Evolutionary conservation across 2,329 filamentous ascomycete genomes (phyloP).

Genomic region (Blastomyces gilchristii): DNA sequence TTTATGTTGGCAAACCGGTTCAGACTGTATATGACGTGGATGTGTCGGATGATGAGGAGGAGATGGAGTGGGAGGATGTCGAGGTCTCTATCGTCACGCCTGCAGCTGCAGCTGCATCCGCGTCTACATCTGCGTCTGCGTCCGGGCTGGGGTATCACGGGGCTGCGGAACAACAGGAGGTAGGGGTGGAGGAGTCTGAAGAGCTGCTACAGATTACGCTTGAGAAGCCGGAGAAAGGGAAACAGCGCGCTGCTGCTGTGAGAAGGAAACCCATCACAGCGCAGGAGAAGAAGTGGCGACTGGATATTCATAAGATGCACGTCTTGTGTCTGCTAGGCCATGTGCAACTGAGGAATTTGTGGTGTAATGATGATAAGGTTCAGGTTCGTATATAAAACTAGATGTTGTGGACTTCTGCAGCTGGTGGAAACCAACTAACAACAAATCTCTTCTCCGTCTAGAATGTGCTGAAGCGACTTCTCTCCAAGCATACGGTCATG

Average conservation of each 20-base stretch:
- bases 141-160: not conserved
- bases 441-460: not conserved
- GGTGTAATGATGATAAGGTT: constrained; percentile 69
- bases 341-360: constrained; percentile 65
- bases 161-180: not conserved
- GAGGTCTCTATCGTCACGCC: constrained; percentile 31
- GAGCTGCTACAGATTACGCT: constrained; percentile 30
- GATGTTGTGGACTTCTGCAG: not conserved
- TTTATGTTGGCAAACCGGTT: constrained; percentile 1
- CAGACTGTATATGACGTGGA: constrained; percentile 42
- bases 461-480: constrained; percentile 46
- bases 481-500: constrained; percentile 55
- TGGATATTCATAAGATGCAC: constrained; percentile 79
- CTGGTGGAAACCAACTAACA: not conserved
- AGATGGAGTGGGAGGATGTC: constrained; percentile 54
- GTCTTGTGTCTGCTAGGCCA: constrained; percentile 73
- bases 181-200: constrained; percentile 14
- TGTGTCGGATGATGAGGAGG: constrained; percentile 35
- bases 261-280: constrained; percentile 46
- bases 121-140: not conserved
- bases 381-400: constrained; percentile 41
- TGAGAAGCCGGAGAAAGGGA: constrained; percentile 23
- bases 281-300: constrained; percentile 50
- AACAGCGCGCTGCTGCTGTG: constrained; percentile 18
- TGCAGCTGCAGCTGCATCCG: constrained; percentile 17